Conservation (phyloP, 306 rosid species). For the Trichosanthes truncata region DNA sequence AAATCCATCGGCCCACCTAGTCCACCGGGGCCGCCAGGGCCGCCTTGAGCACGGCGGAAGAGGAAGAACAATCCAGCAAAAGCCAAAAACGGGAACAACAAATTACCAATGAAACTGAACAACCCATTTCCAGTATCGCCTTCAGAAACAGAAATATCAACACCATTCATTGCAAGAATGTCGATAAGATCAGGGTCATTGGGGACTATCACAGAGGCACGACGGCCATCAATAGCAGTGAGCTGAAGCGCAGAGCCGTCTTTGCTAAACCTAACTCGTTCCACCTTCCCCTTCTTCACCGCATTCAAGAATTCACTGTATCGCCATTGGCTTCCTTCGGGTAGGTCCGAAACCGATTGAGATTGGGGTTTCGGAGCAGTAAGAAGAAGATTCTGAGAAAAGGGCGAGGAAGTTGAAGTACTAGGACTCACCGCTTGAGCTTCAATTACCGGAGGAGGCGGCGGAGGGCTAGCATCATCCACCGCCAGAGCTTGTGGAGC, state of each 20-base stretch:
- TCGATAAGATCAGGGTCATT: slow-evolving; percentile 96
- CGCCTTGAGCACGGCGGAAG: slow-evolving; percentile 73
- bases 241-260: slow-evolving; percentile 88
- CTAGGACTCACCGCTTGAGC: slow-evolving; percentile 37
- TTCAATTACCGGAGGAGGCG: slow-evolving; percentile 38
- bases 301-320: slow-evolving; percentile 94
- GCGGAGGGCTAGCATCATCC: slow-evolving; percentile 33
- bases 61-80: slow-evolving; percentile 86
- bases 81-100: slow-evolving; percentile 75
- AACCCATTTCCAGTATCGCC: slow-evolving; percentile 71
- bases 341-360: slow-evolving; percentile 52
- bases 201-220: slow-evolving; percentile 76
- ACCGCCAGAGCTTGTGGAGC: slow-evolving; percentile 53
- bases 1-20: slow-evolving; percentile 98
- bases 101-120: slow-evolving; percentile 62
- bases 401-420: slow-evolving; percentile 41
- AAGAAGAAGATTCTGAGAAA: slow-evolving; percentile 51
- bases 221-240: slow-evolving; percentile 89
- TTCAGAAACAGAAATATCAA: slow-evolving; percentile 83
- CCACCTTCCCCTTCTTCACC: slow-evolving; percentile 89
- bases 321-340: slow-evolving; percentile 89
- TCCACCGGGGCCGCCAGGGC: slow-evolving; percentile 91
- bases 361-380: slow-evolving; percentile 75
- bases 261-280: slow-evolving; percentile 81
- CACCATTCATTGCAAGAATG: slow-evolving; percentile 91